These are phyloP conservation scores for Epichloe glyceriae DNA, from an alignment of 2,329 filamentous ascomycete genomes.

Conservation along the genomic window DNA sequence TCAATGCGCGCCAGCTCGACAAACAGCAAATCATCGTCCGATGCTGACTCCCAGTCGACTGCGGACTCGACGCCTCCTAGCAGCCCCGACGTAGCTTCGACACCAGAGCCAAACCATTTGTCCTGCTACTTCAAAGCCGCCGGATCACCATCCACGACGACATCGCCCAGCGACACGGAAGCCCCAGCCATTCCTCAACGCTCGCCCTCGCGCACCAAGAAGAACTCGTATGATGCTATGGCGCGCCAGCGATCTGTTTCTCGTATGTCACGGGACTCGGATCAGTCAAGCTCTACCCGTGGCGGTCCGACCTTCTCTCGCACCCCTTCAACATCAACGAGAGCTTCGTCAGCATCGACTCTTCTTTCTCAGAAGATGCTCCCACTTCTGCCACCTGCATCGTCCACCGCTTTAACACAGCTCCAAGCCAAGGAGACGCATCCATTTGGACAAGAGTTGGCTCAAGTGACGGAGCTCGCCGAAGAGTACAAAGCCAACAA, in stretches of 20 bases:
- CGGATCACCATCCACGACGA: slow-evolving; percentile 22
- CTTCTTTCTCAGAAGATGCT: slow-evolving; percentile 17
- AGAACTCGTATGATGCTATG: slow-evolving; percentile 60
- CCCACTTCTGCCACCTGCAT: slow-evolving; percentile 19
- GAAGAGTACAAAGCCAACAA: slow-evolving; percentile 68
- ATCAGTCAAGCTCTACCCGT: slow-evolving; percentile 41
- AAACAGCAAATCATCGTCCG: slow-evolving; percentile 49
- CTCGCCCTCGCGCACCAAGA: slow-evolving; percentile 79
- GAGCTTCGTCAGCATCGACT: slow-evolving; percentile 30
- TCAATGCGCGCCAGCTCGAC: slow-evolving; percentile 37
- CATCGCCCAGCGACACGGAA: slow-evolving; percentile 21
- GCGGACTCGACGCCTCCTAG: slow-evolving; percentile 49
- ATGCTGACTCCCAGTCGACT: slow-evolving; percentile 54
- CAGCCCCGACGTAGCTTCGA: slow-evolving; percentile 53
- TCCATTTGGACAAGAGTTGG: slow-evolving; percentile 81
- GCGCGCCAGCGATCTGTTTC: slow-evolving; percentile 52
- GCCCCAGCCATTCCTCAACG: slow-evolving; percentile 55
- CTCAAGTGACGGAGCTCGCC: slow-evolving; percentile 82
- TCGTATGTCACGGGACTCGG: slow-evolving; percentile 41
- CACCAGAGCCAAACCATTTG: slow-evolving; percentile 51
- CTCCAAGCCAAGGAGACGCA: slow-evolving; percentile 32
- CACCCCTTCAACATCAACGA: slow-evolving; percentile 42
- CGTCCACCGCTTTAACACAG: slow-evolving; percentile 19
- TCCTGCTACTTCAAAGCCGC: slow-evolving; percentile 53
- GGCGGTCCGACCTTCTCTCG: slow-evolving; percentile 43